Evolutionary conservation across 208 protist genomes (phyloP), one percentile per base, ranked within the genome.

Genomic region (Trypanosoma boissoni): DNA sequence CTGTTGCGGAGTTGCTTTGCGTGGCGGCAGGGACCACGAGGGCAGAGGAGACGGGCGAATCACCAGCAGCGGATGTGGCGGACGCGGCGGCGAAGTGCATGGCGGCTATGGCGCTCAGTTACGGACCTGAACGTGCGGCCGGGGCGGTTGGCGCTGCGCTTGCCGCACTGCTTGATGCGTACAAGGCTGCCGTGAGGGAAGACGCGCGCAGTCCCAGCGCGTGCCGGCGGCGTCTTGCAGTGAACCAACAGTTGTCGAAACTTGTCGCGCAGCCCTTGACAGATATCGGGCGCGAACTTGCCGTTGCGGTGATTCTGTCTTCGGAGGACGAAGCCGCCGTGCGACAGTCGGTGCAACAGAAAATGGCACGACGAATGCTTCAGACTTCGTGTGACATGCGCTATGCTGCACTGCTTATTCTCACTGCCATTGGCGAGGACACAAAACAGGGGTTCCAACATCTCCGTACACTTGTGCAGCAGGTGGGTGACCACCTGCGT

Each of bases 401-500:
- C 8, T 79, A 85, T 23, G 81, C 60, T 0, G 76, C 83, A 6
- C 58, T 89, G 37, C 72, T 94, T 28, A 50, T 94, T 26, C 74
- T 94, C 8, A 89, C 78, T 3, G 87, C 78, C 12, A 65, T 94
- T 42, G 67, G 59, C 24, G 83, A 83, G 55, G 81, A 91, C 27
- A 78, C 51, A 34, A 75, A 73, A 29, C 68, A 41, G 45, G 70
- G 68, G 18, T 94, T 81, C 53, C 64, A 73, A 26, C 46, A 73
- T 7, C 76, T 94, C 26, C 72, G 79, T 10, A 26, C 8, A 0
- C 28, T 82, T 18, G 62, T 88, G 8, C 69, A 76, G 39, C 45
- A 58, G 0, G 69, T 84, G 0, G 83, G 80, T 0, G 78, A 84
- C 27, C 67, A 80, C 52, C 52, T 93, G 24, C 74, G 78, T 3